Conservation (phyloP, 352 stramenopile genomes). For the Elongisporangium undulatum region DNA sequence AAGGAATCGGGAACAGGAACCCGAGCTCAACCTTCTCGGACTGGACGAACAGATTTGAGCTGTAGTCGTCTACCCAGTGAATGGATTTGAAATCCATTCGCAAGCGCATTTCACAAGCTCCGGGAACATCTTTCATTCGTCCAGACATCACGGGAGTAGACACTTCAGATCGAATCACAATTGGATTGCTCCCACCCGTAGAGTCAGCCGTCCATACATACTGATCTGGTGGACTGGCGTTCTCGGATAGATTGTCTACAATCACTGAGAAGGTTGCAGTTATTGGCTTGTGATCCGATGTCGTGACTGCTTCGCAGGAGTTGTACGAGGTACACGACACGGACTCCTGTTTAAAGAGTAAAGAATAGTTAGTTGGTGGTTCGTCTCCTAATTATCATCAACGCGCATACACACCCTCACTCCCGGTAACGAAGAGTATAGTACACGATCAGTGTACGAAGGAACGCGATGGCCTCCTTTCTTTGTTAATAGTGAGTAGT, state of each 20-base stretch:
- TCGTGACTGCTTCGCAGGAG: slow-evolving; percentile 67
- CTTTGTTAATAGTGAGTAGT: slow-evolving; percentile 61
- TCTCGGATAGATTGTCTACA: slow-evolving; percentile 12
- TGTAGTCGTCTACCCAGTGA: slow-evolving; percentile 60
- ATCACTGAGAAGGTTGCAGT: slow-evolving; percentile 54
- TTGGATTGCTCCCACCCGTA: slow-evolving; percentile 26
- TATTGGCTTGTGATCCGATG: slow-evolving; percentile 85
- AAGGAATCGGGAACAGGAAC: slow-evolving; percentile 74
- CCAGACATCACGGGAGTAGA: slow-evolving; percentile 13
- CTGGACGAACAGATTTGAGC: slow-evolving; percentile 54
- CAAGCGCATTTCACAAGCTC: slow-evolving; percentile 52
- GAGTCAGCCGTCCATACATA: slow-evolving; percentile 40
- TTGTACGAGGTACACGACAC: slow-evolving; percentile 69
- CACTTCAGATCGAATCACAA: slow-evolving; percentile 25
- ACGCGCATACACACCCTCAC: slow-evolving; percentile 6
- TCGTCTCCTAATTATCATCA: not conserved
- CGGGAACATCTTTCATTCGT: slow-evolving; percentile 60
- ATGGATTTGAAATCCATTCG: slow-evolving; percentile 70
- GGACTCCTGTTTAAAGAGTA: slow-evolving; percentile 15
- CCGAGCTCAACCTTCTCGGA: slow-evolving; percentile 66
- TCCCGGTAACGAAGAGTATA: slow-evolving; percentile 74
- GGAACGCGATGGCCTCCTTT: slow-evolving; percentile 71
- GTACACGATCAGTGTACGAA: slow-evolving; percentile 88
- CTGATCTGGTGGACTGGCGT: slow-evolving; percentile 1
- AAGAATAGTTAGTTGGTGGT: not conserved